These are phyloP conservation scores for Lepidium africanum DNA, from an alignment of 345 rosid genomes.

Conservation along the genomic window DNA sequence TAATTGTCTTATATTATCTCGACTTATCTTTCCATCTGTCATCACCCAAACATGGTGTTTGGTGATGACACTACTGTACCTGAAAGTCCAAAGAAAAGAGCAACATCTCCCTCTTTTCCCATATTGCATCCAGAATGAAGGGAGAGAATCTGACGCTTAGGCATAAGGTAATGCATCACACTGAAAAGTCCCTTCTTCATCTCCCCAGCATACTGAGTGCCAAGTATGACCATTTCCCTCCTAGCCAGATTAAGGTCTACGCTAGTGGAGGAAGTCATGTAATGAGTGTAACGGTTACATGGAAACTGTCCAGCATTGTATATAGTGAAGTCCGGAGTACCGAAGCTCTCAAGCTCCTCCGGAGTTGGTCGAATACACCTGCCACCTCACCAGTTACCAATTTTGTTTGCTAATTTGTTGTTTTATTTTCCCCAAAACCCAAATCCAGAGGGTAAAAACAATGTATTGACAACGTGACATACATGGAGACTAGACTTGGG, in stretches of 20 bases:
- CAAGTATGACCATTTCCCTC: slow-evolving; percentile 97
- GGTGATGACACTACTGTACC: slow-evolving; percentile 23
- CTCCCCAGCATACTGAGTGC: slow-evolving; percentile 98
- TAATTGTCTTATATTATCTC: background rate
- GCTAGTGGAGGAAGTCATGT: slow-evolving; percentile 99
- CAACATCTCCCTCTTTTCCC: slow-evolving; percentile 98
- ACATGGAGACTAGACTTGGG: slow-evolving; percentile 37
- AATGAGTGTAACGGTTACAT: slow-evolving; percentile 94
- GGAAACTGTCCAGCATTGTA: slow-evolving; percentile 99
- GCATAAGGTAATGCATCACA: slow-evolving; percentile 99
- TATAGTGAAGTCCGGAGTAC: slow-evolving; percentile 98
- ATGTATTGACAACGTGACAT: background rate
- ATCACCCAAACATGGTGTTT: background rate
- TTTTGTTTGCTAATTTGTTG: slow-evolving; percentile 42
- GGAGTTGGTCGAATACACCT: slow-evolving; percentile 99
- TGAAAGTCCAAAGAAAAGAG: slow-evolving; percentile 99
- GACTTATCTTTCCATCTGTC: background rate
- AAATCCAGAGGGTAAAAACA: background rate
- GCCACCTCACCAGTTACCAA: slow-evolving; percentile 70
- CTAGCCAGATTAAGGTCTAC: slow-evolving; percentile 86
- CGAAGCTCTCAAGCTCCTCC: slow-evolving; percentile 96
- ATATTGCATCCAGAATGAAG: slow-evolving; percentile 98
- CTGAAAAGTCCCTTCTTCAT: slow-evolving; percentile 99
- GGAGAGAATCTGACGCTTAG: slow-evolving; percentile 90
- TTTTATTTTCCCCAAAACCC: slow-evolving; percentile 13